Conservation (phyloP, 768 basidiomycete species). For the Mrakia gelida region DNA sequence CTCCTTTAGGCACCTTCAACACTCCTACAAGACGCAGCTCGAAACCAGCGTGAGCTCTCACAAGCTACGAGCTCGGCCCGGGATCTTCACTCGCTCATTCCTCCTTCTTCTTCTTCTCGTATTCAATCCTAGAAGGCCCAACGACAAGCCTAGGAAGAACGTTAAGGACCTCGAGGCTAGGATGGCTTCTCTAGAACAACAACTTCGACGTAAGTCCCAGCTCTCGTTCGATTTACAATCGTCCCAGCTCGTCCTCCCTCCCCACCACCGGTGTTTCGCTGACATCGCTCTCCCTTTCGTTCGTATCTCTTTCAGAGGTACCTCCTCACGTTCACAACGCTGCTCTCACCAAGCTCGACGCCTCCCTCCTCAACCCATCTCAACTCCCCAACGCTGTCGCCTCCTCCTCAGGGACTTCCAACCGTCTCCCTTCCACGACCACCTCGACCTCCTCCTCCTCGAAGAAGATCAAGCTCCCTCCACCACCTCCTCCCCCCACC, state of each 20-base stretch:
- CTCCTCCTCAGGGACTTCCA: slow-evolving; percentile 2
- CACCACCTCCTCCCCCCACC: not conserved
- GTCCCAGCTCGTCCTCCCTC: not conserved
- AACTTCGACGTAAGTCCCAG: slow-evolving; percentile 36
- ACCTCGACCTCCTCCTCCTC: too few species aligned
- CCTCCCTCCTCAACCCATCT: slow-evolving; percentile 37
- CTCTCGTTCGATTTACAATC: not conserved
- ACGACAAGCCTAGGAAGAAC: slow-evolving; percentile 25
- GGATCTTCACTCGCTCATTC: not conserved
- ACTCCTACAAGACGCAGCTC: slow-evolving; percentile 41
- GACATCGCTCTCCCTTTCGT: too few species aligned
- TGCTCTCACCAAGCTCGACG: slow-evolving; percentile 43
- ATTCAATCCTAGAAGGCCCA: not conserved
- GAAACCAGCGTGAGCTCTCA: slow-evolving; percentile 21
- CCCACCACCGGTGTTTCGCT: not conserved
- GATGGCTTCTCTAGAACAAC: slow-evolving; percentile 44
- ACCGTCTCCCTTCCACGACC: not conserved
- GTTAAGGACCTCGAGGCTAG: slow-evolving; percentile 41
- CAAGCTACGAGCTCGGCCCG: not conserved
- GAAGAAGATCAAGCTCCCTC: too few species aligned
- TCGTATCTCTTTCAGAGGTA: slow-evolving; percentile 36
- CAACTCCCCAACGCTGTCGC: slow-evolving; percentile 14
- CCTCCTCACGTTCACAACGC: slow-evolving; percentile 46
- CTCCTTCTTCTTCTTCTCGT: not conserved
- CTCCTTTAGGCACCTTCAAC: slow-evolving; percentile 42